Base-by-base conservation (phyloP, 2,329 filamentous ascomycete genomes). In the Periconia macrospinosa region DNA sequence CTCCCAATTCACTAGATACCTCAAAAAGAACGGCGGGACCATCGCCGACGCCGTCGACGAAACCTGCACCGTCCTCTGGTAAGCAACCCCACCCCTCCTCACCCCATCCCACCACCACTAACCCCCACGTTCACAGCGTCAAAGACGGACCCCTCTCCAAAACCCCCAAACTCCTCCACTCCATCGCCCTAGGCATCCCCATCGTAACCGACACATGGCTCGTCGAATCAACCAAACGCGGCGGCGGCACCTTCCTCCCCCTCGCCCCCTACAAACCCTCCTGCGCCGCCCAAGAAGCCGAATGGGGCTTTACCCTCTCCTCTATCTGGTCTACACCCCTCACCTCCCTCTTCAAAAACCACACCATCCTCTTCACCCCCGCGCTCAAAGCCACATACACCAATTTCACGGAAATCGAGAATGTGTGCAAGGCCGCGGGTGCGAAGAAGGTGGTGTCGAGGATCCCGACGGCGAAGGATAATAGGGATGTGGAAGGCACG, bases 151-250 rank as follows among this genome's bases (percentile, higher is more conserved):
- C 68, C 13, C 59, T 81, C 2, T 66, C 68, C 30, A 78, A 75
- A 45, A 79, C 78, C 1, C 63, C 71, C 15, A 82, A 81, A 52
- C 64, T 82, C 2, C 65, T 82, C 5, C 68, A 75, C 15, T 70
- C 75, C 3, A 65, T 81, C 7, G 71, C 75, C 11, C 60, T 72
- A 1, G 78, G 77, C 11, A 75, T 77, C 45, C 66, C 69, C 3
- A 74, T 83, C 30, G 75, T 81, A 2, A 77, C 75, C 1, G 78
- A 81, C 50, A 61, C 71, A 3, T 82, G 80, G 80, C 62, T 81
- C 6, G 47, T 57, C 0, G 70, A 76, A 3, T 78, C 75, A 23
- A 65, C 69, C 15, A 37, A 27, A 8, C 65, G 69, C 33, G 57
- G 65, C n/a, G 65, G 62, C 1, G 5, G 6, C 5, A 52, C 58